Conservation (phyloP, 305 asterid species). For the Rubia tinctorum region DNA sequence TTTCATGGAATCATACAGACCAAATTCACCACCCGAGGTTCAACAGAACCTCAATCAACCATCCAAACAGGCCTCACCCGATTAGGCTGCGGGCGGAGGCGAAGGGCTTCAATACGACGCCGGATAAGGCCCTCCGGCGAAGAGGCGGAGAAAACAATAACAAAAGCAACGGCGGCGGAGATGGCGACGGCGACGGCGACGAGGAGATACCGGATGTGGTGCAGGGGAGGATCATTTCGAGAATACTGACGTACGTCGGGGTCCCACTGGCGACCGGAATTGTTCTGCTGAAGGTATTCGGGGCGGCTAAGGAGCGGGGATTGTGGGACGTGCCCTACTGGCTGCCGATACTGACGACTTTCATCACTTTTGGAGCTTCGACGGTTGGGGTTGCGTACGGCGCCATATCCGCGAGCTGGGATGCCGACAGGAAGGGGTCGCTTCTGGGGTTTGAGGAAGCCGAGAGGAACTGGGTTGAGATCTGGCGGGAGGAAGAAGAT, state of each 20-base stretch:
- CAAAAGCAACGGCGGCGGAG: neutral
- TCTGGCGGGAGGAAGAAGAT: slow-evolving; percentile 59
- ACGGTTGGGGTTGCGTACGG: slow-evolving; percentile 71
- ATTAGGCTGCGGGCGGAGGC: slow-evolving; percentile 38
- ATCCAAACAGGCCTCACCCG: slow-evolving; percentile 16
- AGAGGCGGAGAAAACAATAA: no score
- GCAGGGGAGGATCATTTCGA: neutral
- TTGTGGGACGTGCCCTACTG: slow-evolving; percentile 56
- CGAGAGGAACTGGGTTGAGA: slow-evolving; percentile 68
- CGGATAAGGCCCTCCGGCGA: slow-evolving; percentile 21
- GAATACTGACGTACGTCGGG: neutral
- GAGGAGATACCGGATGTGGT: neutral
- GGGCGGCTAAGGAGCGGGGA: slow-evolving; percentile 31
- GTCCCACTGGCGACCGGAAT: slow-evolving; percentile 12
- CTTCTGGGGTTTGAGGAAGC: slow-evolving; percentile 64
- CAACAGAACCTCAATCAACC: slow-evolving; percentile 1
- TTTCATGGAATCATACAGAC: slow-evolving; percentile 26
- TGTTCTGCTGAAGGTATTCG: slow-evolving; percentile 33
- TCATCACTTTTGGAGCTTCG: slow-evolving; percentile 63
- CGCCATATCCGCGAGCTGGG: slow-evolving; percentile 71
- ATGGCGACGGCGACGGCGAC: neutral
- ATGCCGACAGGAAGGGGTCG: slow-evolving; percentile 50
- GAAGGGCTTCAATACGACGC: slow-evolving; percentile 48
- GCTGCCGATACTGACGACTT: slow-evolving; percentile 56
- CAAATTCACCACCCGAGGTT: slow-evolving; percentile 21